Conservation (phyloP, 768 basidiomycete genomes). For the Lentinula edodes region DNA sequence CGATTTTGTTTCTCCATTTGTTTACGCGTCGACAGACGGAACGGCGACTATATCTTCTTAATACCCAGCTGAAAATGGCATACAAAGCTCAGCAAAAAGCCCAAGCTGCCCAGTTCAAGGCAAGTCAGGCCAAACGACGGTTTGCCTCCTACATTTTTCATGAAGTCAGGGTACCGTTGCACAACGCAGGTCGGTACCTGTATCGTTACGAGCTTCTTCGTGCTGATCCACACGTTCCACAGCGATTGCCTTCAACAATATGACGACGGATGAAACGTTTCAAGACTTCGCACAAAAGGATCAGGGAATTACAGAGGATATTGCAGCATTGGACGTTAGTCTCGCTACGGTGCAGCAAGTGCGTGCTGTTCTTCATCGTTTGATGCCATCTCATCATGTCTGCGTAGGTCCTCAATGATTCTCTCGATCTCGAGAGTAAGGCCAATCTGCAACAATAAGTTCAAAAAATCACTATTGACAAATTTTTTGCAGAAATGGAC, state of each 20-base stretch:
- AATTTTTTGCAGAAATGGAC: conserved; percentile 25
- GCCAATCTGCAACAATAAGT: background rate
- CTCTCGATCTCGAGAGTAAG: conserved; percentile 25
- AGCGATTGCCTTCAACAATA: conserved; percentile 1
- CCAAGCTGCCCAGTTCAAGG: conserved; percentile 28
- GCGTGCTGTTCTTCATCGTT: background rate
- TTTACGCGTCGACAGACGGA: conserved; percentile 10
- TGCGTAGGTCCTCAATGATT: conserved; percentile 32
- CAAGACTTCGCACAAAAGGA: background rate
- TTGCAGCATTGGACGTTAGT: conserved; percentile 32
- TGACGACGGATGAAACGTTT: background rate
- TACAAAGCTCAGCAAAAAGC: conserved; percentile 24
- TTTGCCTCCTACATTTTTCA: conserved; percentile 47
- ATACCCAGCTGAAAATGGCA: conserved; percentile 19
- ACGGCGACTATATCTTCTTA: conserved; percentile 35
- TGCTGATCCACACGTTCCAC: background rate
- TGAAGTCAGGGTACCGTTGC: conserved; percentile 45
- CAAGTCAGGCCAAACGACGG: conserved; percentile 27
- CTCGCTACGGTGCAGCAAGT: conserved; percentile 30
- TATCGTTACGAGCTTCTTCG: background rate
- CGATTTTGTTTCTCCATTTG: background rate
- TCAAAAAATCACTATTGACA: background rate
- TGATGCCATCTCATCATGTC: background rate
- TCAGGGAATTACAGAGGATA: conserved; percentile 27
- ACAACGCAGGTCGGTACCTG: conserved; percentile 30